Evolutionary conservation across 768 basidiomycete species (phyloP), one percentile per base, ranked within the genome.

Genomic region (Lyophyllum decastes): DNA sequence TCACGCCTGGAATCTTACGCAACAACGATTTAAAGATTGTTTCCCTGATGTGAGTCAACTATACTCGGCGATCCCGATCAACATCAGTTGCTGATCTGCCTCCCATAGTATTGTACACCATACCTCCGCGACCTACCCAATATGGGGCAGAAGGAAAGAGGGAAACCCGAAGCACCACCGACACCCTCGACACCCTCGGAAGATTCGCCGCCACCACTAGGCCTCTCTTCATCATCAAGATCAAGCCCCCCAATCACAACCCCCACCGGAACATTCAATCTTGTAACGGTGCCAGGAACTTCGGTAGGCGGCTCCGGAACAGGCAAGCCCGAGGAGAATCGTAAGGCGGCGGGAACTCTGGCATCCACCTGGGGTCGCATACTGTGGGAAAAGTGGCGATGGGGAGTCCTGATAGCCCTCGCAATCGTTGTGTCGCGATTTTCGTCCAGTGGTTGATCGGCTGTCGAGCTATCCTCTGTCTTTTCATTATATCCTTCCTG

Each of bases 81-180:
- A 2, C 12, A 8, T 41, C n/a, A 19, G n/a, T 43, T 6, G 44
- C 44, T 25, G 49, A 35, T 40, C 55, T 45, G 45, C 40, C 56
- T 57, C 49, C 55, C 16, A 19, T 65, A 98, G 89, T 92, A 91
- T 66, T 90, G 89, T 66, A 77, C 80, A 27, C 78, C 84, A 11
- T 74, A 75, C 17, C 80, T 84, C 67, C 85, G 79, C 45, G 87
- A 95, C 66, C 73, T 95, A 26, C 96, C 96, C 0, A 97, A 97
- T 73, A 98, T 98, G 96, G 94, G 89, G 21, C 81, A 90, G 71
- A 85, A 81, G 62, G 90, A 90, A 64, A 81, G 83, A 45, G 89
- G 87, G 9, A 81, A 78, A 52, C 66, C 82, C 67, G 66, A 73
- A 48, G 65, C 57, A 51, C 68, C 69, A 46, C 60, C 66, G 43